Base-by-base conservation (phyloP, 73 alveolate genomes). In the Blepharisma stoltei region DNA sequence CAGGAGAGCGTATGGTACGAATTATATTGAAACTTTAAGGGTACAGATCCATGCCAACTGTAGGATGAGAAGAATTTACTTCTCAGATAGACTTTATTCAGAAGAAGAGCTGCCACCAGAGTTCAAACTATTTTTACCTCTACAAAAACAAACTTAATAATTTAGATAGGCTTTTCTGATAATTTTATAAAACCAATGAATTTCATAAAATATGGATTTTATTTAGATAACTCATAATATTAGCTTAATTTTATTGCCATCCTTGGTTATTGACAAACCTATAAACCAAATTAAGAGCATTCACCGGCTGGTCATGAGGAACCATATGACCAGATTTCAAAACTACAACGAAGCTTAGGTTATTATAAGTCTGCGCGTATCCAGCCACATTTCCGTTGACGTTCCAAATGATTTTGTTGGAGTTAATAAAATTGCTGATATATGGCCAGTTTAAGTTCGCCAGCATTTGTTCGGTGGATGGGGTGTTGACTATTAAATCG, bases 271-370 rank as follows among this genome's bases (percentile, higher is more conserved):
- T 70, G 60, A 92, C 47, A 83, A 92, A 92, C 41, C 92, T 54
- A 67, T 79, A 70, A 38, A 89, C 47, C 88, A 92, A 78, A 54
- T 32, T 54, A 55, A 83, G 82, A 6, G 95, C 92, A 67, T 53
- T 54, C 77, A 47, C 78, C 43, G 95, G 92, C 69, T 90, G 83
- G 83, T 92, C 96, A 81, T 83, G 88, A 18, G 98, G 98, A 37
- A 88, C 95, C 96, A 92, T 92, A 79, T 92, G 98, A 6, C 98
- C 98, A 25, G 96, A 95, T 8, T 81, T 78, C 38, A 75, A 54
- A 66, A 86, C 84, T 54, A 81, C 54, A 6, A 82, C 84, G 4
- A 14, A 69, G 14, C 54, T 69, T 44, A 69, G 43, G 45, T 69
- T 69, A 9, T 46, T n/a, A 44, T 69, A 11, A 7, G 55, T 14